Evolutionary conservation across 1,139 yeast species (phyloP), one percentile per base, ranked within the genome.

Genomic region (Maudiozyma humilis): DNA sequence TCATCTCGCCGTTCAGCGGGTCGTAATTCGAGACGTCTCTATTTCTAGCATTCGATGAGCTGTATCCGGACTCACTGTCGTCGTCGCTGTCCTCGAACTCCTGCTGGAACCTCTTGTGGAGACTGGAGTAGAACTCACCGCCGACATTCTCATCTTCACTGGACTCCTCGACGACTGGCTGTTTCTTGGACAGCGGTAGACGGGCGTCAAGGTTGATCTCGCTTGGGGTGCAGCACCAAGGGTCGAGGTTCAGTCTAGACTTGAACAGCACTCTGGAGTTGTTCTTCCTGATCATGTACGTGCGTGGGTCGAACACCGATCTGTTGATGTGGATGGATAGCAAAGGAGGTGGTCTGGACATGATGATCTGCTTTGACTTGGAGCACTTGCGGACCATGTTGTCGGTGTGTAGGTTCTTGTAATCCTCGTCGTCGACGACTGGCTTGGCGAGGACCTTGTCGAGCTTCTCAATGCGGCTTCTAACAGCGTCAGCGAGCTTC

Each of bases 311-410:
- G 65, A 88, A 89, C 10, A 87, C 96, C 2, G 95, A 85, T 57
- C 97, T 75, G 62, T 89, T 89, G 46, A 89, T 83, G 63, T 89
- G 96, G 40, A 89, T 75, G 45, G 91, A 78, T 44, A 89, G 70
- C 49, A 87, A 71, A 14, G 93, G 85, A 3, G 96, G 89, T 0
- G 96, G 96, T 56, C 88, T 73, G 20, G 88, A 76, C 51, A 87
- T 73, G 57, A 78, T 72, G 19, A 82, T 81, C 60, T 88, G 96
- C 62, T 87, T 88, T 6, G 89, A 79, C 64, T 89, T 89, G 43
- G 76, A 81, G 6, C 87, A 78, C 60, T 83, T 84, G 47, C 79
- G 76, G 46, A 81, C 76, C 77, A 82, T 80, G 56, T 80, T 82
- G 51, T 82, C 79, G 12, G 88, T 82, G 51, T 86, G 85, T 42